phyloP scores from a whole-genome alignment of 306 rosid genomes.

The Begonia peltatifolia region DNA sequence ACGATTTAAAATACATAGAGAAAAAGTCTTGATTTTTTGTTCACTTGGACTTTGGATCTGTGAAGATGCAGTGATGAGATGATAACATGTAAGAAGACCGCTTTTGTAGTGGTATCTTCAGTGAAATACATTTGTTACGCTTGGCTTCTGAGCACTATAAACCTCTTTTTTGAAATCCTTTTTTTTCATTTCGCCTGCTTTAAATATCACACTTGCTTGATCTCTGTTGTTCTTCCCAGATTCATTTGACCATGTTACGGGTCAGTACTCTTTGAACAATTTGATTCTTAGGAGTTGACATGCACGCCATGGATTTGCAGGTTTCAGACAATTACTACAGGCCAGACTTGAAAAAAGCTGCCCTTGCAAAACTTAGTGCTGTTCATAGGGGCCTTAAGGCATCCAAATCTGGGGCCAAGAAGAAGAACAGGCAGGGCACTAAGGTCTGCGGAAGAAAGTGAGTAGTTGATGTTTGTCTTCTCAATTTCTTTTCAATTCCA shows the following conservation, averaged over 20 bases:
- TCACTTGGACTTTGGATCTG: too few relatives aligned
- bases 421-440: constrained; percentile 62
- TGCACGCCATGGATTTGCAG: constrained; percentile 9
- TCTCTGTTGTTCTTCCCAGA: too few relatives aligned
- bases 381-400: constrained; percentile 63
- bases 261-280: too few relatives aligned
- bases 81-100: constrained; percentile 40
- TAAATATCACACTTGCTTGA: too few relatives aligned
- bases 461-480: constrained; percentile 10
- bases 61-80: constrained; percentile 24
- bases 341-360: constrained; percentile 66
- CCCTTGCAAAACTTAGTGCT: constrained; percentile 64
- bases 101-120: constrained; percentile 20
- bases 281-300: too few relatives aligned
- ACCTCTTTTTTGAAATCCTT: too few relatives aligned
- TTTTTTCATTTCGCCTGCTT: too few relatives aligned
- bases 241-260: too few relatives aligned
- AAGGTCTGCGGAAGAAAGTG: constrained; percentile 24
- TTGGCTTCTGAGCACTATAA: constrained; percentile 61
- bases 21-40: too few relatives aligned
- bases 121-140: constrained; percentile 68
- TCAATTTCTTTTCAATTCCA: neutral
- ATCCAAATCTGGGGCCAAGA: constrained; percentile 62
- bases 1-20: too few relatives aligned
- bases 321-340: constrained; percentile 50